A percentile compares a stretch with the other conserved stretches of the same genome.
Evolutionary conservation across 2,329 filamentous ascomycete species (phyloP).

Genomic region (Phoma sp.): DNA sequence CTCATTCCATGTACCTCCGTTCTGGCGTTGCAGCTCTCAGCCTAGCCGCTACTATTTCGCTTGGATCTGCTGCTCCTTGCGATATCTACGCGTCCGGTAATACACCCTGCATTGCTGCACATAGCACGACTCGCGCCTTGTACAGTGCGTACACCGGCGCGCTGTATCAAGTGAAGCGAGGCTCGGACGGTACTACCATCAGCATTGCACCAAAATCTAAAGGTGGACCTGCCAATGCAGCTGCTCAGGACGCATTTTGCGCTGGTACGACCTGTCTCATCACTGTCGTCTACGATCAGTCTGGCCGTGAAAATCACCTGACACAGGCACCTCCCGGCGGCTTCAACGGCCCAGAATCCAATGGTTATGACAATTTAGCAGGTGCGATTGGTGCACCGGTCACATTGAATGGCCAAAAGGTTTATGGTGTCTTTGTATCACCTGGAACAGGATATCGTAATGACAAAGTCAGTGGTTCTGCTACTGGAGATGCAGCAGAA

Average conservation of each 20-base stretch:
- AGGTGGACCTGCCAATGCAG: slow-evolving; percentile 68
- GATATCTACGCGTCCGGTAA: slow-evolving; percentile 65
- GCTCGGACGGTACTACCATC: slow-evolving; percentile 57
- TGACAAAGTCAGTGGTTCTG: slow-evolving; percentile 59
- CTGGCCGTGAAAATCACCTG: slow-evolving; percentile 66
- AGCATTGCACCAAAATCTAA: slow-evolving; percentile 60
- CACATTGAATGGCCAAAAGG: slow-evolving; percentile 64
- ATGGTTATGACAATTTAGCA: slow-evolving; percentile 66
- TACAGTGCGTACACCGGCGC: slow-evolving; percentile 60
- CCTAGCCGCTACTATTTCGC: slow-evolving; percentile 45
- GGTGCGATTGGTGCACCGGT: slow-evolving; percentile 66
- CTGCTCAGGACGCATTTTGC: slow-evolving; percentile 67
- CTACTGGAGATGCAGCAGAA: slow-evolving; percentile 61
- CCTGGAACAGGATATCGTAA: slow-evolving; percentile 70
- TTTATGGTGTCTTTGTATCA: slow-evolving; percentile 67
- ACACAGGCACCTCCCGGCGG: slow-evolving; percentile 66
- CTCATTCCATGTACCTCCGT: slow-evolving; percentile 5
- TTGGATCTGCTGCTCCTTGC: slow-evolving; percentile 63
- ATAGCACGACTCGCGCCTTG: slow-evolving; percentile 68
- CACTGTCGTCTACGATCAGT: slow-evolving; percentile 70
- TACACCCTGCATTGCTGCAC: slow-evolving; percentile 69
- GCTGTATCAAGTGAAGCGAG: slow-evolving; percentile 66
- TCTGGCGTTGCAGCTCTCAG: slow-evolving; percentile 35
- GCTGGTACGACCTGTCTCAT: slow-evolving; percentile 66
- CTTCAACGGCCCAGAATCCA: slow-evolving; percentile 61